phyloP scores from a whole-genome alignment of 2,329 filamentous ascomycete species.

The Verticillium tricorpus region DNA sequence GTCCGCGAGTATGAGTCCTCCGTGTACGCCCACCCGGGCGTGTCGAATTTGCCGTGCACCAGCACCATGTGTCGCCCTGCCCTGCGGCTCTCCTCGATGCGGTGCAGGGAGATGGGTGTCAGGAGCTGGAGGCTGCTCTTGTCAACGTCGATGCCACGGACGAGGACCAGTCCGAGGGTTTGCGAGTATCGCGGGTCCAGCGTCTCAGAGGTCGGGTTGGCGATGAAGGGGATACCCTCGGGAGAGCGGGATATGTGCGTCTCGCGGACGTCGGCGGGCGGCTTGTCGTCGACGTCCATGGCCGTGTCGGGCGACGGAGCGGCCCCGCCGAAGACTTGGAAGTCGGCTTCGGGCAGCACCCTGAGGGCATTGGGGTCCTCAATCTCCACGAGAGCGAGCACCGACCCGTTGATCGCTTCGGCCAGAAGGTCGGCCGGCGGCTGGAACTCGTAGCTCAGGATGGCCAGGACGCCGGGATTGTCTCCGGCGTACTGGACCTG shows the following conservation, averaged over 20 bases:
- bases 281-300: constrained; percentile 12
- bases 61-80: constrained; percentile 52
- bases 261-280: constrained; percentile 13
- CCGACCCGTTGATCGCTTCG: constrained; percentile 65
- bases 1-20: constrained; percentile 51
- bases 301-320: constrained; percentile 11
- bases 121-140: constrained; percentile 57
- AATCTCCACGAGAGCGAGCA: constrained; percentile 62
- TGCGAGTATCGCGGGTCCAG: constrained; percentile 57
- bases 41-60: constrained; percentile 64
- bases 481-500: constrained; percentile 53
- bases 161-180: constrained; percentile 59
- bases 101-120: constrained; percentile 47
- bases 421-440: constrained; percentile 52
- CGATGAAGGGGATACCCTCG: constrained; percentile 59
- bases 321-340: constrained; percentile 1
- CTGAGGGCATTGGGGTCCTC: constrained; percentile 49
- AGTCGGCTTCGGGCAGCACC: constrained; percentile 16
- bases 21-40: constrained; percentile 65
- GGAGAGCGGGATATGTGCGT: constrained; percentile 29
- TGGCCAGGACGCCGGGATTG: constrained; percentile 52
- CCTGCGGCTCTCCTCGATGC: constrained; percentile 33
- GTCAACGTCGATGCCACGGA: constrained; percentile 63
- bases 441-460: constrained; percentile 65
- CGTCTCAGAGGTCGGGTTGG: constrained; percentile 45